Evolutionary conservation across 768 basidiomycete species (phyloP), one percentile per base, ranked within the genome.

Genomic region (Rhodotorula paludigena): DNA sequence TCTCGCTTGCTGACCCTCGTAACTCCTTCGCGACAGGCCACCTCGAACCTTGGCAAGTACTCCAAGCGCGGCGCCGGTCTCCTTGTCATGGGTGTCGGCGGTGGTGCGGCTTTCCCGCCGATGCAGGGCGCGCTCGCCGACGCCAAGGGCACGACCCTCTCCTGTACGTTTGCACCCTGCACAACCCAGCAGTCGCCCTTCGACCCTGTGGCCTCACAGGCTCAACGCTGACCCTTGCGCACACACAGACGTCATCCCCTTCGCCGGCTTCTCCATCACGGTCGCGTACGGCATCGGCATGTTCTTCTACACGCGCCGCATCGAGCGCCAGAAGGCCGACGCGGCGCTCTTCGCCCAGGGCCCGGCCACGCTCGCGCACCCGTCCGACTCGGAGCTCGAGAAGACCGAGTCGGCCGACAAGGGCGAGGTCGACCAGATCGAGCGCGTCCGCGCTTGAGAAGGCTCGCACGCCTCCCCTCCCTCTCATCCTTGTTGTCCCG

Each of bases 291-390:
- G 62, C 18, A 30, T 49, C 53, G 39, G 30, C 36, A 68, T 97
- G 16, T 91, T 96, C 79, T 86, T 96, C 60, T 92, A 93, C 78
- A 92, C 96, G 79, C 88, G 97, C 44, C 93, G 93, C 16, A 87
- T 88, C n/a, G n/a, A 28, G n/a, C n/a, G 30, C n/a, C 25, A 9
- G 9, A 15, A 28, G n/a, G 48, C n/a, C 9, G 48, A 49, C 48
- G 30, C 36, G 15, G 54, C 54, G 38, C 5, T 39, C n/a, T 25
- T 55, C 38, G 38, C 25, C 6, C 35, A 25, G 33, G 28, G 23
- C 3, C 83, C 84, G 2, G 82, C 72, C 16, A 47, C 42, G 5
- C 6, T 21, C 11, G 56, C 44, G 30, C 15, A n/a, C 41, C 48
- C 48, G 12, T 14, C 32, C 48, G 51, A 44, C 16, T 3, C 52